Conservation (phyloP, 2,329 filamentous ascomycete genomes). For the Fusarium agapanthi region DNA sequence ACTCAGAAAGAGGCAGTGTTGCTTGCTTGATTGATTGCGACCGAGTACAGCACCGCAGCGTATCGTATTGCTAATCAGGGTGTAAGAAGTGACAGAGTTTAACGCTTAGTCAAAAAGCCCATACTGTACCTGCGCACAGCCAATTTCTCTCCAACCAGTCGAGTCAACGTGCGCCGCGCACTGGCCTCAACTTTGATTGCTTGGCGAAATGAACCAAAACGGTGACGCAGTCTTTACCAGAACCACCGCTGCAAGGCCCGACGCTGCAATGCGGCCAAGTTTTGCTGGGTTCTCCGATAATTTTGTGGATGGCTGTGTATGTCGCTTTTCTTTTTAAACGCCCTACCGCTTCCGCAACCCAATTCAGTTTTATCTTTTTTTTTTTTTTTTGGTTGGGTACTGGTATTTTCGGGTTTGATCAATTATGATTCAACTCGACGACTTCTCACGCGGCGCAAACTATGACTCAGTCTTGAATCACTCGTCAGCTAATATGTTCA, state of each 20-base stretch:
- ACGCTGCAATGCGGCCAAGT: conserved; percentile 34
- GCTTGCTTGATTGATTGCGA: not conserved
- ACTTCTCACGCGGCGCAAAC: conserved; percentile 23
- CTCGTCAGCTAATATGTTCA: conserved; percentile 16
- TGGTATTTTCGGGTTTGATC: conserved; percentile 22
- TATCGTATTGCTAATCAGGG: conserved; percentile 32
- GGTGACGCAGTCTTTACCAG: conserved; percentile 38
- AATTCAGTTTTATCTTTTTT: conserved; percentile 19
- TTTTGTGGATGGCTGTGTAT: conserved; percentile 25
- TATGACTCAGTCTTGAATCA: conserved; percentile 36
- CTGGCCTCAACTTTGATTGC: conserved; percentile 27
- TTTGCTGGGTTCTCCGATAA: conserved; percentile 25
- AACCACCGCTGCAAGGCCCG: conserved; percentile 31
- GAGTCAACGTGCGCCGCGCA: conserved; percentile 37
- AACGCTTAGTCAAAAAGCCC: conserved; percentile 40
- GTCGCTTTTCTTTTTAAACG: conserved; percentile 16
- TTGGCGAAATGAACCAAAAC: conserved; percentile 37
- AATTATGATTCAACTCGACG: conserved; percentile 29
- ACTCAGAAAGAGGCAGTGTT: conserved; percentile 36
- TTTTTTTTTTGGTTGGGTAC: conserved; percentile 28
- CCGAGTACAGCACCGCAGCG: not conserved
- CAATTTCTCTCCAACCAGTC: conserved; percentile 28
- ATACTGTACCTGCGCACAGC: conserved; percentile 16
- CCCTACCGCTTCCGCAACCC: conserved; percentile 30
- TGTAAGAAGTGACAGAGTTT: conserved; percentile 23